Base-by-base conservation (phyloP, 2,329 filamentous ascomycete genomes). In the Cercospora sojina region DNA sequence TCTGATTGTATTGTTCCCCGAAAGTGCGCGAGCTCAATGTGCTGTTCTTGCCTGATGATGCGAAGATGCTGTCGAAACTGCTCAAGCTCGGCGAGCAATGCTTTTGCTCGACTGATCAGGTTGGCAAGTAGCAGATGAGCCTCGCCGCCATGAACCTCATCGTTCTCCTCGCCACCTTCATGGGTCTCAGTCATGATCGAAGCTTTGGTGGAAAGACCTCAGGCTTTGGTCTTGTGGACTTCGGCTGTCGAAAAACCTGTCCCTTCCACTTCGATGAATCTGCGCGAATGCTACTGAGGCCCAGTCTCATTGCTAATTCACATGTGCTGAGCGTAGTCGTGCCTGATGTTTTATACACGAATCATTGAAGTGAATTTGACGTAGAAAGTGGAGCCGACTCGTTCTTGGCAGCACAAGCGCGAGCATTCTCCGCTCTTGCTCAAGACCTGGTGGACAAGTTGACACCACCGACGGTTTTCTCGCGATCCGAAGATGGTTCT, bases 401-500 rank as follows among this genome's bases (percentile, higher is more conserved):
- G n/a, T 27, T 59, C 23, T 29, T 47, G 47, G 49, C 31, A 55
- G 38, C 56, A 41, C 56, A 25, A 38, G 16, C 35, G 23, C n/a
- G 35, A 41, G 18, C 41, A 31, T 57, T 35, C 47, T 56, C 60
- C 32, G 59, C 62, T 27, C 18, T n/a, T 31, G 41, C 60, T 31
- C 61, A 47, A 23, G 41, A 49, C 51, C 31, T 49, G 27, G 8
- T 29, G n/a, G 13, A n/a, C 29, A 18, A 51, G 27, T 51, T 20
- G 16, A 13, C 41, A 59, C 23, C 18, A 55, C 25, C 56, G 7
- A 58, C 58, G 35, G 27, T 9, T n/a, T n/a, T 31, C 29, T 20
- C 20, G 31, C 32, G 23, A 62, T 49, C 47, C 16, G 20, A 71
- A 68, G 9, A 97, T 97, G 93, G 90, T 91, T 2, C 88, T 91